Evolutionary conservation across 2,329 filamentous ascomycete genomes (phyloP), one percentile per base, ranked within the genome.

Genomic region (Alternaria sp.): DNA sequence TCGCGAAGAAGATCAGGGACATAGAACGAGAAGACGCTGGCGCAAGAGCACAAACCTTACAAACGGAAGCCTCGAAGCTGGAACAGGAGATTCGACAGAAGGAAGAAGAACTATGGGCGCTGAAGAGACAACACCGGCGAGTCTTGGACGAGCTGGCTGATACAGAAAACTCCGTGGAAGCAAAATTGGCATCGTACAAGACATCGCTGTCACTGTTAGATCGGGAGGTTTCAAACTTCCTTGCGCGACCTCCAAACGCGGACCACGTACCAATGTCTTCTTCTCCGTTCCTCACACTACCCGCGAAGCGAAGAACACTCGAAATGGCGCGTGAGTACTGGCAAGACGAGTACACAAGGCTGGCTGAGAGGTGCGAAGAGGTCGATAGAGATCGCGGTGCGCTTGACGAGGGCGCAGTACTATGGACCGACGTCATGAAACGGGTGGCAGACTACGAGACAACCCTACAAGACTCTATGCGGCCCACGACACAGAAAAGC

Each of bases 291-390:
- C 75, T 90, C 37, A 82, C 84, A 3, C 81, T 93, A 8, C 86
- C 88, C 1, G 85, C 88, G 0, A 87, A 90, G 69, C 85, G 90
- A 18, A 84, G 91, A 50, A 94, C 91, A 0, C 75, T 90, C 2
- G 87, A 87, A 14, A 90, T 94, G 89, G 91, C 91, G 0, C 87
- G 84, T 63, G 85, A 89, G 14, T 92, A 91, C 85, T 94, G 90
- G 88, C 84, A 87, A 58, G 85, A 86, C 6, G 90, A 94, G 68
- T 82, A 89, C 2, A 80, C 80, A 1, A 79, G 87, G 0, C 80
- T 92, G 3, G 81, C 88, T 54, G 80, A 82, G 47, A 86, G 86
- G 61, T 87, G 87, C 65, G 72, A 80, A 9, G 84, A 86, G 25
- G 87, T 90, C 2, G 84, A 89, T 28, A 84, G 83, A 49, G 91